Percentiles rank a stretch among this genome's conserved stretches.
Evolutionary conservation across 2,329 filamentous ascomycete species (phyloP).

Genomic region (Leptoxyphium fumago): DNA sequence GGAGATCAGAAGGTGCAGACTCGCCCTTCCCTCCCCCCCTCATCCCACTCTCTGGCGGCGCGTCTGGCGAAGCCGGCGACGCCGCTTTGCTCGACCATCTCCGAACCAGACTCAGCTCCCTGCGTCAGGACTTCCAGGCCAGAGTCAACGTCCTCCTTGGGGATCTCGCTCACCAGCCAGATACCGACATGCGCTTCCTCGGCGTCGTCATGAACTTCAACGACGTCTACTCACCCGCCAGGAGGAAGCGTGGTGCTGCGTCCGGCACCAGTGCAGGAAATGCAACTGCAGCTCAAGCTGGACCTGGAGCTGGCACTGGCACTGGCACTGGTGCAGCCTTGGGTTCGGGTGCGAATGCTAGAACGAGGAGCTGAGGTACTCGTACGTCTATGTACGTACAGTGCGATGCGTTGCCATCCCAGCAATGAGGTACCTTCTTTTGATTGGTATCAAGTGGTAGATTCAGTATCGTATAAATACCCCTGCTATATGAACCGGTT

Average conservation of each 20-base stretch:
- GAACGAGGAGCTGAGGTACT: too few species aligned
- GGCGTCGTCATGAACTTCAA: conserved; percentile 99
- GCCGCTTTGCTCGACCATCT: conserved; percentile 61
- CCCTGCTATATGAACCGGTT: too few species aligned
- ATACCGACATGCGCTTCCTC: conserved; percentile 88
- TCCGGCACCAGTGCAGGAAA: too few species aligned
- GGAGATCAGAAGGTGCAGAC: conserved; percentile 18
- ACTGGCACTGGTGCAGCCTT: too few species aligned
- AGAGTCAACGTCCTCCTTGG: conserved; percentile 71
- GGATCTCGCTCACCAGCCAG: conserved; percentile 82
- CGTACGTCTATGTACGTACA: too few species aligned
- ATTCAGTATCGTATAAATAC: too few species aligned
- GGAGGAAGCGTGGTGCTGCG: conserved; percentile 26
- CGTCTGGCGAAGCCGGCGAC: conserved; percentile 26
- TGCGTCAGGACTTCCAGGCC: conserved; percentile 62
- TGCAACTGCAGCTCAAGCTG: too few species aligned
- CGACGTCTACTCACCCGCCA: conserved; percentile 74
- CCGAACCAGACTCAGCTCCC: conserved; percentile 53
- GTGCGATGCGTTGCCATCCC: too few species aligned
- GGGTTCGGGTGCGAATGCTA: too few species aligned
- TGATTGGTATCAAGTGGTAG: too few species aligned
- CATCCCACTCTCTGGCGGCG: conserved; percentile 17
- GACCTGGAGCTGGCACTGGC: too few species aligned
- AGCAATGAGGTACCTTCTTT: too few species aligned
- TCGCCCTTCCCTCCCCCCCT: conserved; percentile 27